Evolutionary conservation across 495 filamentous ascomycete species (phyloP).

Genomic region (Hyaloscypha finlandica): DNA sequence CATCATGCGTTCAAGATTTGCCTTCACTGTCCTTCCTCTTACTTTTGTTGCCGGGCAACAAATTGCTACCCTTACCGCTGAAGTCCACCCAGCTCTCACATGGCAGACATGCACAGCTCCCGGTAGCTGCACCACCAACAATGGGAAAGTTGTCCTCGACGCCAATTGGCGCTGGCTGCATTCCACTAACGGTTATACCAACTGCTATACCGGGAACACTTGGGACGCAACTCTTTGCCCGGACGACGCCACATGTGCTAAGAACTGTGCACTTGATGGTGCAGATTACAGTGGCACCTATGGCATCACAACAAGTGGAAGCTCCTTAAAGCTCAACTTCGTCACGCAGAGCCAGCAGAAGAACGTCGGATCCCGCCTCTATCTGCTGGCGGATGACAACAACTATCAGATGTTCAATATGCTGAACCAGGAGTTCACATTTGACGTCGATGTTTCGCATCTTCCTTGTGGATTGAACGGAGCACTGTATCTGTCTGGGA

Average conservation of each 20-base stretch:
- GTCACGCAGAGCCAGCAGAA: conserved; percentile 40
- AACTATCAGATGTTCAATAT: conserved; percentile 64
- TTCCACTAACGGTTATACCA: conserved; percentile 50
- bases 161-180: conserved; percentile 69
- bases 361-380: conserved; percentile 62
- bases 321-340: conserved; percentile 56
- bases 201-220: conserved; percentile 66
- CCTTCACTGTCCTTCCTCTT: neutral
- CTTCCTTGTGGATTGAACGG: conserved; percentile 74
- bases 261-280: conserved; percentile 62
- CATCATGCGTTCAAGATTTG: neutral
- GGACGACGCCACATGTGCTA: conserved; percentile 54
- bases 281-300: conserved; percentile 58
- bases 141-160: conserved; percentile 62
- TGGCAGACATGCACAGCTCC: conserved; percentile 55
- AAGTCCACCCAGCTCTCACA: conserved; percentile 60
- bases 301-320: conserved; percentile 57
- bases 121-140: conserved; percentile 48
- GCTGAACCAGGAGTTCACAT: conserved; percentile 65
- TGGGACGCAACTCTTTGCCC: conserved; percentile 60
- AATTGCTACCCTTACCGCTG: conserved; percentile 53
- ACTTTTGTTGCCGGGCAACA: conserved; percentile 38
- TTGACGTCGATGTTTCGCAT: conserved; percentile 68
- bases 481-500: conserved; percentile 67
- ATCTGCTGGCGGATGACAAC: conserved; percentile 51